phyloP scores from a whole-genome alignment of 495 filamentous ascomycete genomes.

The Poronia punctata region DNA sequence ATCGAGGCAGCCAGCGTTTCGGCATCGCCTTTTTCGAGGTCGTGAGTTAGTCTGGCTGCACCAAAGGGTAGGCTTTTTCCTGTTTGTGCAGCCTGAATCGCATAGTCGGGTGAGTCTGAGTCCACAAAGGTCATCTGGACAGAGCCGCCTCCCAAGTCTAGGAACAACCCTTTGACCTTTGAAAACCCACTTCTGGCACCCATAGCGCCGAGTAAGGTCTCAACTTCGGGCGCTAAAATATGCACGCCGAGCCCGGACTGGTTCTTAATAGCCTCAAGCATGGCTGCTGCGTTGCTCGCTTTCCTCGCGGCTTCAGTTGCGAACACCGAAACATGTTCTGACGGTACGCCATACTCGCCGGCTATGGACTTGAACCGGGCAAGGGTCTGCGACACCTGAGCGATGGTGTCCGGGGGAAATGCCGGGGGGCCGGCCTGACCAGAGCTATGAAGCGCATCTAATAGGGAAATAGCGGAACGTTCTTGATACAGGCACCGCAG shows the following conservation, averaged over 20 bases:
- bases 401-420: conserved; percentile 60
- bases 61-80: conserved; percentile 69
- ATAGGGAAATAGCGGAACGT: conserved; percentile 77
- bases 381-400: conserved; percentile 54
- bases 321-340: conserved; percentile 59
- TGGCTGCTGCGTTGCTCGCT: conserved; percentile 63
- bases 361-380: conserved; percentile 70
- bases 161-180: conserved; percentile 57
- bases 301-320: conserved; percentile 86
- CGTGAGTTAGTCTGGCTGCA: conserved; percentile 68
- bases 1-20: conserved; percentile 42
- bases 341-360: conserved; percentile 57
- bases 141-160: conserved; percentile 87
- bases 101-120: conserved; percentile 39
- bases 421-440: conserved; percentile 35
- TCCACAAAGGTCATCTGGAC: conserved; percentile 85
- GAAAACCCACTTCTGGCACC: conserved; percentile 73
- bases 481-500: conserved; percentile 72
- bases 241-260: conserved; percentile 59
- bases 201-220: conserved; percentile 76
- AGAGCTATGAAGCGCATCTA: conserved; percentile 63
- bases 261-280: conserved; percentile 55
- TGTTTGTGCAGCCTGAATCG: conserved; percentile 38
- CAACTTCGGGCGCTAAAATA: conserved; percentile 69
- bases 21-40: conserved; percentile 41